Evolutionary conservation across 208 protist genomes (phyloP).

Genomic region (Acanthamoeba lenticulata): DNA sequence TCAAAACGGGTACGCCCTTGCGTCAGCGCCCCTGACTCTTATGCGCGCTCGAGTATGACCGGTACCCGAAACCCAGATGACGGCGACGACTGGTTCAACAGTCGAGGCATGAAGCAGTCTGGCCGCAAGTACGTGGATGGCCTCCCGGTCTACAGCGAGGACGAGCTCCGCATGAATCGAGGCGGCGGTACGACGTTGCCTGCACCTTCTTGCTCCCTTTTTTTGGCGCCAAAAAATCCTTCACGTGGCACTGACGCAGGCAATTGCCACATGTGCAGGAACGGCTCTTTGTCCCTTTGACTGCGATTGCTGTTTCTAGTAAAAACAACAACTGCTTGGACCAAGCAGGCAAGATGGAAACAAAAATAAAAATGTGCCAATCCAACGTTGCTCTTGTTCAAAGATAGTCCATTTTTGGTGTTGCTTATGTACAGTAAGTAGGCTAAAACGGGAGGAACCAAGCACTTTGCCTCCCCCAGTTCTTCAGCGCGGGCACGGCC

Average conservation of each 20-base stretch:
- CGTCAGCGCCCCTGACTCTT: not conserved
- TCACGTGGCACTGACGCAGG: not conserved
- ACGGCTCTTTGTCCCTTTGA: conserved; percentile 14
- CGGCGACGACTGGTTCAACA: conserved; percentile 28
- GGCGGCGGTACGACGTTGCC: not conserved
- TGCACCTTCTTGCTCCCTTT: not conserved
- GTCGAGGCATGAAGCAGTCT: conserved; percentile 11
- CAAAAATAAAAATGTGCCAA: not conserved
- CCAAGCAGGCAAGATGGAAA: not conserved
- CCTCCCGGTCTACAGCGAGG: conserved; percentile 18
- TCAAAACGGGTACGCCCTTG: not conserved
- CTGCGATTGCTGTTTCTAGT: conserved; percentile 20
- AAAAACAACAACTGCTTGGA: not conserved
- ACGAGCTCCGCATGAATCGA: not conserved
- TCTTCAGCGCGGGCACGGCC: too few relatives aligned
- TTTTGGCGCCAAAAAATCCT: not conserved
- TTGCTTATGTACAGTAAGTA: too few relatives aligned
- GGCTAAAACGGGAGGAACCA: too few relatives aligned
- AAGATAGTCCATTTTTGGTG: too few relatives aligned
- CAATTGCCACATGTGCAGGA: not conserved
- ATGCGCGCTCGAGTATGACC: not conserved
- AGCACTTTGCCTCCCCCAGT: too few relatives aligned
- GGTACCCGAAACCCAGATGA: not conserved
- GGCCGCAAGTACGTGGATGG: conserved; percentile 29
- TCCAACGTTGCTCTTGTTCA: too few relatives aligned